phyloP scores from a whole-genome alignment of 352 stramenopile species.

The Phytophthora fragariaefolia region DNA sequence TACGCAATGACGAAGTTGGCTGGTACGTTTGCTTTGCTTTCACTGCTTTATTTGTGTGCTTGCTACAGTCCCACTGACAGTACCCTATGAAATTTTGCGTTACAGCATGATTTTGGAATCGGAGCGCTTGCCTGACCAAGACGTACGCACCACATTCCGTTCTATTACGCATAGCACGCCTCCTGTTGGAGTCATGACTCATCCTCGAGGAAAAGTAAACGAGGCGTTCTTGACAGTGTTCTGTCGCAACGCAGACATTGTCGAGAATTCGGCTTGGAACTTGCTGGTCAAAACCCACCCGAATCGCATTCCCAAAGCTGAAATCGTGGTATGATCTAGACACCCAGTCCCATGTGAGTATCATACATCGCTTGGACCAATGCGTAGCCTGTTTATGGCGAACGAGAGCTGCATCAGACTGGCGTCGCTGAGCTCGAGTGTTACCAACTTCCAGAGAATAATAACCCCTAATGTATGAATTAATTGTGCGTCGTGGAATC shows the following conservation, averaged over 20 bases:
- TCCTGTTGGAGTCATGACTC: slow-evolving; percentile 64
- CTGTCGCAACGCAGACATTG: slow-evolving; percentile 74
- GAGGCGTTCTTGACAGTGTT: slow-evolving; percentile 83
- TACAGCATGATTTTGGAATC: slow-evolving; percentile 74
- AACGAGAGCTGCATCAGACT: neutral
- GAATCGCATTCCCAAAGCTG: slow-evolving; percentile 30
- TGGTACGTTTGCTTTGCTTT: slow-evolving; percentile 50
- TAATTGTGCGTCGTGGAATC: slow-evolving; percentile 14
- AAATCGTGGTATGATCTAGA: slow-evolving; percentile 39
- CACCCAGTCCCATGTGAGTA: neutral
- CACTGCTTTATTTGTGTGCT: neutral
- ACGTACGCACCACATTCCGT: slow-evolving; percentile 62
- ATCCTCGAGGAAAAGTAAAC: slow-evolving; percentile 76
- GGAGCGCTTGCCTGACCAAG: slow-evolving; percentile 51
- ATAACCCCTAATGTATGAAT: slow-evolving; percentile 30
- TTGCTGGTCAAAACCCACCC: slow-evolving; percentile 66
- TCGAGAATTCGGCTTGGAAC: slow-evolving; percentile 71
- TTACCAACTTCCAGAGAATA: slow-evolving; percentile 19
- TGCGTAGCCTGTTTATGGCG: neutral
- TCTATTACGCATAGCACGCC: slow-evolving; percentile 77
- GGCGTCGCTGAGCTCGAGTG: neutral
- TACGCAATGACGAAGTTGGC: slow-evolving; percentile 83
- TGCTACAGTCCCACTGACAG: neutral
- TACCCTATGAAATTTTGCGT: neutral
- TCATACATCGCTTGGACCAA: neutral